Conservation (phyloP, 2,329 filamentous ascomycete species). For the Aspergillus viridinutans region DNA sequence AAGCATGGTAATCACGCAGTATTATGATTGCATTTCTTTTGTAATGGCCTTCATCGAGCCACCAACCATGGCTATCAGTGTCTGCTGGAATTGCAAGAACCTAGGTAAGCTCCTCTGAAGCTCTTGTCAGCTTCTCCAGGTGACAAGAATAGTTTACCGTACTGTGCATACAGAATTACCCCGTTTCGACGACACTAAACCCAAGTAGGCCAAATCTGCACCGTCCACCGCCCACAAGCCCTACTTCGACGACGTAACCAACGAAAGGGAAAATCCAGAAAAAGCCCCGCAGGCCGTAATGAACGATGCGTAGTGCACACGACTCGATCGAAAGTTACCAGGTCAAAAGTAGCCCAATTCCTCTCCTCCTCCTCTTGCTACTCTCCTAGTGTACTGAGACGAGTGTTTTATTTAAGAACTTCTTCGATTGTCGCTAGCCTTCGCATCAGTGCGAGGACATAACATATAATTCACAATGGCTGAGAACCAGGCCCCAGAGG, state of each 20-base stretch:
- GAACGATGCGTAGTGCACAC: slow-evolving; percentile 21
- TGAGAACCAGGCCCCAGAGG: slow-evolving; percentile 36
- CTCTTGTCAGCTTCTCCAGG: neutral
- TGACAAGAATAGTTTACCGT: neutral
- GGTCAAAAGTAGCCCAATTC: slow-evolving; percentile 14
- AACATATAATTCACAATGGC: slow-evolving; percentile 33
- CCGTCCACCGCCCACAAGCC: slow-evolving; percentile 6
- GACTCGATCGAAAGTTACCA: slow-evolving; percentile 22
- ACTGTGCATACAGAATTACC: neutral
- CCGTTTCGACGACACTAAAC: neutral
- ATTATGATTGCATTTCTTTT: neutral
- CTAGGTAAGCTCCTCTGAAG: neutral
- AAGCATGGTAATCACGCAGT: neutral
- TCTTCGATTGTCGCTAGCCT: slow-evolving; percentile 11
- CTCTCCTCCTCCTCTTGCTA: slow-evolving; percentile 17
- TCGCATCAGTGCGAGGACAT: slow-evolving; percentile 22
- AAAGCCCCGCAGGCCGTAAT: slow-evolving; percentile 23
- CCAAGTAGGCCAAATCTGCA: neutral
- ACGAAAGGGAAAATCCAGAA: neutral
- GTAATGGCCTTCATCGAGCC: neutral
- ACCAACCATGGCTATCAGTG: neutral
- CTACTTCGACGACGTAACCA: slow-evolving; percentile 8
- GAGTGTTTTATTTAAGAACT: slow-evolving; percentile 12
- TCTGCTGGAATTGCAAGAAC: neutral
- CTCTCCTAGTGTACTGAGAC: slow-evolving; percentile 19